Evolutionary conservation across 177 flowering plant species (phyloP), one percentile per base, ranked within the genome.

Genomic region (Viscum album): DNA sequence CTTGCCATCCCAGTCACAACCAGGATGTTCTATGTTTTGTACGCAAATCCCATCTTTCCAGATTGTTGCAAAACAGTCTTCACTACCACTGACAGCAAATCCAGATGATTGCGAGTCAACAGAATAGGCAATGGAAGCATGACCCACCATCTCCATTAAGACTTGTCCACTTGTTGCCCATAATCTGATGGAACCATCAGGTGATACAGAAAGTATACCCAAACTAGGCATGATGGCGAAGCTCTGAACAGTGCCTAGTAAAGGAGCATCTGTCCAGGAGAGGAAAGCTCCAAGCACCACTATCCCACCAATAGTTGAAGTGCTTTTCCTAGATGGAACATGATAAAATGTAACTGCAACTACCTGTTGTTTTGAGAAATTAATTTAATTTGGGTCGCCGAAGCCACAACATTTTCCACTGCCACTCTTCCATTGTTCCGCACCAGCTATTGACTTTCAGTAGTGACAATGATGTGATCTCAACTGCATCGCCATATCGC

Each of bases 1-100:
- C 77, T 90, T 95, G 63, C 78, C 84, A 82, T 95, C 98, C 99
- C 99, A 92, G 71, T 90, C 96, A 78, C 98, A 95, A 64, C 99
- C 99, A 78, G 99, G 99, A 77, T 95, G 99, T 75, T 95, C 97
- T 72, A 95, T 80, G 85, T 89, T 95, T 76, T 95, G 99, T 59
- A 92, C 76, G 70, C 97, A 90, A 71, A 79, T 77, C 73, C 99
- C 99, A 89, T 95, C 97, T 86, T 89, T 95, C 99, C 99, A 95
- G 72, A 95, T 95, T 79, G 87, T 95, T 35, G 90, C 91, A 65
- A 69, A 86, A 76, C 89, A 74, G 81, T 95, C 99, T 86, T 95
- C 98, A 78, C 99, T 84, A 26, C 91, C 88, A 81, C 96, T 95
- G 71, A 86, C 92, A 76, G 90, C 77, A 75, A 88, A 88, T 67